Percentiles rank a stretch among this genome's conserved stretches.
These are phyloP conservation scores for Alternaria sp. DNA, from an alignment of 2,329 filamentous ascomycete species.

Conservation along the genomic window DNA sequence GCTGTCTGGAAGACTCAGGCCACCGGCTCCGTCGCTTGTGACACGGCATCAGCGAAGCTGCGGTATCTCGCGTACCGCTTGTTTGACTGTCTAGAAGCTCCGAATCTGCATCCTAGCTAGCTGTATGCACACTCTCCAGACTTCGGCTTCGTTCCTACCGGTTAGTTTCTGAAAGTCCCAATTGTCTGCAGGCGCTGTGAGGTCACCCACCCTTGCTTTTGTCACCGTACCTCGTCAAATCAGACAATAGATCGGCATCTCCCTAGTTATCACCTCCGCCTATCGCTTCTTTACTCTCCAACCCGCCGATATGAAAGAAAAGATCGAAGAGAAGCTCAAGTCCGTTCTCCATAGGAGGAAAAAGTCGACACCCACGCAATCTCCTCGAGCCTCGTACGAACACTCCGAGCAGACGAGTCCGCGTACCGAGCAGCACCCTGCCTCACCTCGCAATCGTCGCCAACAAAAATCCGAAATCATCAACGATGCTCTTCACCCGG, in stretches of 20 bases:
- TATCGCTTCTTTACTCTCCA: not conserved
- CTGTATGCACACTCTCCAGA: constrained; percentile 7
- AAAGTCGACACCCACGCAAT: constrained; percentile 17
- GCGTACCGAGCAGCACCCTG: constrained; percentile 8
- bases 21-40: constrained; percentile 8
- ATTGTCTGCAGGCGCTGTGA: constrained; percentile 3
- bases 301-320: constrained; percentile 25
- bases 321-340: constrained; percentile 31
- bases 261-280: constrained; percentile 7
- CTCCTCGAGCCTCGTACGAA: constrained; percentile 18
- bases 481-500: constrained; percentile 9
- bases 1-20: constrained; percentile 3
- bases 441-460: constrained; percentile 2
- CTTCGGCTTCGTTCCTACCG: constrained; percentile 2
- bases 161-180: not conserved
- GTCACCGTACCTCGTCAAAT: constrained; percentile 1
- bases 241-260: constrained; percentile 13
- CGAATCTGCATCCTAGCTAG: constrained; percentile 4
- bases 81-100: not conserved
- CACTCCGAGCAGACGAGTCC: constrained; percentile 12
- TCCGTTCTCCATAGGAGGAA: constrained; percentile 26
- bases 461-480: constrained; percentile 5
- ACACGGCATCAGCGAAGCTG: constrained; percentile 10
- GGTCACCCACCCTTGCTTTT: constrained; percentile 22
- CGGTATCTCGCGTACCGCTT: constrained; percentile 2